Evolutionary conservation across 331 rosid species (phyloP), one percentile per base, ranked within the genome.

Genomic region (Pyracantha coccinea): DNA sequence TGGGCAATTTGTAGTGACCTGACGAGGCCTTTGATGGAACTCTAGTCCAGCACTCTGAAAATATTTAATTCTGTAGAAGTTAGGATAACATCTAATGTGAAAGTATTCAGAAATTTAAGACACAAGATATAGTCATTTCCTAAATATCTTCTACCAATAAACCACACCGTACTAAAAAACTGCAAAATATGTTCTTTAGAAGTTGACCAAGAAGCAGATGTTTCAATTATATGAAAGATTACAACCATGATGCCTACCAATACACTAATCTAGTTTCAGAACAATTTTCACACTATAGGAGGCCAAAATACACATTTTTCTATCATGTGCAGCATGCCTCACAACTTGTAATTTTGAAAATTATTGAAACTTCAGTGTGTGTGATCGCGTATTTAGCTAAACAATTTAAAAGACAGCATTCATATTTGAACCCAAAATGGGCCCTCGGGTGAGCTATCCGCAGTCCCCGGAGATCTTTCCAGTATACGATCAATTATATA

Each of bases 11-110:
- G 89, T 68, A 78, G 80, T 77, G 45, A 82, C 86, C 45, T 79
- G 74, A 77, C 31, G 85, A 66, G 86, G 84, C 75, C 94, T 85
- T 81, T 88, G 94, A 67, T 94, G 93, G 81, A 93, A 93, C 77
- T 93, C 85, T 78, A 91, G 92, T 65, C 98, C 96, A 58, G 96
- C 91, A 82, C 85, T 91, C 98, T 93, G 88, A 38, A 75, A 76
- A 52, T 53, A 73, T 29, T 65, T 72, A 47, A 67, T 28, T 7
- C 62, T 57, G 25, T 28, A 6, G 47, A 28, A 16, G 25, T 72
- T 9, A 72, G 25, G 23, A 60, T 20, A 55, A 0, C 63, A 47
- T 4, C 21, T 54, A 71, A 20, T 25, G 13, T 32, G 32, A 21
- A 70, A 52, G 73, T 50, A 44, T 4, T 62, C 29, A 63, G 31